Percentiles rank a stretch among this genome's conserved stretches.
Conservation (phyloP, 805 yeast genomes). For the Metschnikowia arizonensis region DNA sequence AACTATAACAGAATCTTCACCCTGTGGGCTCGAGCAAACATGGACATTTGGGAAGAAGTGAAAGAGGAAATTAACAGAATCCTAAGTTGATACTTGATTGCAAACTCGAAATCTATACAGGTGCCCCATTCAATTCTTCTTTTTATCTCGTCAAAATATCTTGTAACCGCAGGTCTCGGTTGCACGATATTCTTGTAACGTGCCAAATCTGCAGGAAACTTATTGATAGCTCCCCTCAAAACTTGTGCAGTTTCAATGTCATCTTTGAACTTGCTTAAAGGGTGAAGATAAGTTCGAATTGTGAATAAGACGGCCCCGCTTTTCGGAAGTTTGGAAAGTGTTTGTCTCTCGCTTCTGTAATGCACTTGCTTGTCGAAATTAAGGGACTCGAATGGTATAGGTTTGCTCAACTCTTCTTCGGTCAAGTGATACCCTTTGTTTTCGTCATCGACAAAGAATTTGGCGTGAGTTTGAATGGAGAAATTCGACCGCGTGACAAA, state of each 20-base stretch:
- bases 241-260: conserved; percentile 47
- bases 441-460: conserved; percentile 34
- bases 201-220: conserved; percentile 55
- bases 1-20: conserved; percentile 54
- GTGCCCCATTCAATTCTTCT: neutral
- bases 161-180: conserved; percentile 66
- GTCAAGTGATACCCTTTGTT: conserved; percentile 39
- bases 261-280: conserved; percentile 43
- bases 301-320: conserved; percentile 46
- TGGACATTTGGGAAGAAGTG: conserved; percentile 67
- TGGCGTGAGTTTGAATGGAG: conserved; percentile 33
- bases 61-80: conserved; percentile 32
- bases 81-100: neutral
- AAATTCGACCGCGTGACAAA: conserved; percentile 40
- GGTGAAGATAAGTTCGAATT: conserved; percentile 55
- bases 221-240: conserved; percentile 58
- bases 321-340: conserved; percentile 49
- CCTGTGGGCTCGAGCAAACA: conserved; percentile 64
- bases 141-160: conserved; percentile 15
- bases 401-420: conserved; percentile 22
- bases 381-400: conserved; percentile 24
- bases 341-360: conserved; percentile 59
- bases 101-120: neutral
- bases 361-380: conserved; percentile 46
- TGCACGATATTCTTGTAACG: conserved; percentile 58